A percentile compares a stretch with the other conserved stretches of the same genome.
These are phyloP conservation scores for Diplodia corticola DNA, from an alignment of 2,329 filamentous ascomycete species.

Conservation along the genomic window DNA sequence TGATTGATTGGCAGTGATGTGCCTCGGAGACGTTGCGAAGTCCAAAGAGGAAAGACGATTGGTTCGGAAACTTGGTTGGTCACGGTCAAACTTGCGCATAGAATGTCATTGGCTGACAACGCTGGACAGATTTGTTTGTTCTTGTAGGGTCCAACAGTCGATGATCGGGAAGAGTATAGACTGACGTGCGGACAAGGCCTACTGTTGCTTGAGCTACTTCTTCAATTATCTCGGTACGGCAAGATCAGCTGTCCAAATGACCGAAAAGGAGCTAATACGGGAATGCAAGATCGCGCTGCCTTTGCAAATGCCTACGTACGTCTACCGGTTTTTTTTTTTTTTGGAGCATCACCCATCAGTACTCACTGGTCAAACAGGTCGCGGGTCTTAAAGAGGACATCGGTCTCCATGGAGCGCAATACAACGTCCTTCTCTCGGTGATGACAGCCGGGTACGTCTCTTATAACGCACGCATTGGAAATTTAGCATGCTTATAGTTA, in stretches of 20 bases:
- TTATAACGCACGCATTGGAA: too few relatives aligned
- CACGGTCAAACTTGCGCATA: background rate
- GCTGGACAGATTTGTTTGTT: conserved; percentile 31
- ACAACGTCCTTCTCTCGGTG: conserved; percentile 34
- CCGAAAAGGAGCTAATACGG: conserved; percentile 9
- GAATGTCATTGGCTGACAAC: background rate
- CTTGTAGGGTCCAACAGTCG: conserved; percentile 23
- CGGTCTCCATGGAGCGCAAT: conserved; percentile 31
- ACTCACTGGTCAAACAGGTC: conserved; percentile 24
- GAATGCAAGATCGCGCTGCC: conserved; percentile 28
- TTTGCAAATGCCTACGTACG: conserved; percentile 36
- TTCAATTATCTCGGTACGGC: conserved; percentile 34
- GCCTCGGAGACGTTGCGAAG: conserved; percentile 23
- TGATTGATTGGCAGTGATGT: background rate
- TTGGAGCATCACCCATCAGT: background rate
- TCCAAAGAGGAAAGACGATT: conserved; percentile 29
- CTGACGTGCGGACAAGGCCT: conserved; percentile 26
- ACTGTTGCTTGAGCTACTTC: conserved; percentile 36
- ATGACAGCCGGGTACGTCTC: conserved; percentile 32
- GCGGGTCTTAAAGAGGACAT: conserved; percentile 33
- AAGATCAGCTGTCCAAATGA: background rate
- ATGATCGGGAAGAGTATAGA: background rate
- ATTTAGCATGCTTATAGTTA: background rate
- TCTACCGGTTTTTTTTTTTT: background rate
- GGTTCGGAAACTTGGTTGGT: conserved; percentile 33